Percentiles rank a stretch among this genome's conserved stretches.
Conservation (phyloP, 176 grass and related monocot species). For the Cenchrus purpureus region DNA sequence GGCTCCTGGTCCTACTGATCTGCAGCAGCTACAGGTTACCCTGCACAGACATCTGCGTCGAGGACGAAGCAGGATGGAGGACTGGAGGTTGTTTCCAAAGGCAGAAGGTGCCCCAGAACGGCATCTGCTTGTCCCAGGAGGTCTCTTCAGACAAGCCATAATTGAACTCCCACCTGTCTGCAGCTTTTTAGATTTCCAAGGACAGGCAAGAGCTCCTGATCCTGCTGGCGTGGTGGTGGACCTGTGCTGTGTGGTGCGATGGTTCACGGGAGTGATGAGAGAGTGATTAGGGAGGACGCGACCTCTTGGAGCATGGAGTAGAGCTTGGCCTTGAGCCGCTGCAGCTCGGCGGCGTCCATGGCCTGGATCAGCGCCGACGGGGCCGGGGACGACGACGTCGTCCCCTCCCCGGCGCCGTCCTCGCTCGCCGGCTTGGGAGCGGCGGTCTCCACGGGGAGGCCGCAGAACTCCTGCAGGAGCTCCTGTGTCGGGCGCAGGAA, state of each 20-base stretch:
- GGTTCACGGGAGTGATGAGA: neutral
- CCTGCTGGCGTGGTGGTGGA: neutral
- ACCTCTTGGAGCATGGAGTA: constrained; percentile 90
- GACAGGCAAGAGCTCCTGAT: neutral
- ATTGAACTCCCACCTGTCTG: constrained; percentile 50
- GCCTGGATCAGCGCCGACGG: constrained; percentile 58
- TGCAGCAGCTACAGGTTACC: neutral
- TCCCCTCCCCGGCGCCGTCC: constrained; percentile 47
- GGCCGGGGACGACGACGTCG: constrained; percentile 47
- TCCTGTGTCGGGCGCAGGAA: constrained; percentile 72
- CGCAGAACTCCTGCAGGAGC: constrained; percentile 79
- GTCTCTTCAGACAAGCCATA: constrained; percentile 54
- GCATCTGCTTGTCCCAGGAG: constrained; percentile 47
- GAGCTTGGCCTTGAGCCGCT: constrained; percentile 76
- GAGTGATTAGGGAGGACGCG: constrained; percentile 13
- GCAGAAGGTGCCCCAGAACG: constrained; percentile 53
- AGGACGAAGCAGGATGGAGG: constrained; percentile 32
- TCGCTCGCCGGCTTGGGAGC: neutral
- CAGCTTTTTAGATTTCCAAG: constrained; percentile 45
- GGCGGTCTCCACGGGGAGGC: constrained; percentile 34
- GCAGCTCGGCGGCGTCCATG: constrained; percentile 63
- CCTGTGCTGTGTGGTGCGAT: neutral
- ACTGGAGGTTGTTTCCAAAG: constrained; percentile 87
- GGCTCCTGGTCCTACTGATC: neutral
- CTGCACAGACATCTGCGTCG: constrained; percentile 36